A percentile compares a stretch with the other conserved stretches of the same genome.
Conservation (phyloP, 306 rosid genomes). For the Prinsepia uniflora region DNA sequence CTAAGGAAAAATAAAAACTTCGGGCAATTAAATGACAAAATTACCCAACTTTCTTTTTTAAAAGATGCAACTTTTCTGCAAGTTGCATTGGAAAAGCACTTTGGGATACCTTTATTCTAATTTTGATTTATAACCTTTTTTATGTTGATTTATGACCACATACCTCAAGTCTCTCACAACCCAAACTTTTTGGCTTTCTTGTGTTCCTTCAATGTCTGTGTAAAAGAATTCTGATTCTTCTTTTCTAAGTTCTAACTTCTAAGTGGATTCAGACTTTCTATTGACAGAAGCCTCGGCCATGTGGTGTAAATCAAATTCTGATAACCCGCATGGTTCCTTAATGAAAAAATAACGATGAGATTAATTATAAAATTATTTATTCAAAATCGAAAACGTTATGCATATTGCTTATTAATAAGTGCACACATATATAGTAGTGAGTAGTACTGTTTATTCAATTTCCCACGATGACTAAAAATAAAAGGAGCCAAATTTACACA, state of each 20-base stretch:
- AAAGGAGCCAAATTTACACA: no score
- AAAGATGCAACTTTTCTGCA: constrained; percentile 36
- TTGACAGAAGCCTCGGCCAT: constrained; percentile 1
- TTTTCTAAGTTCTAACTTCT: background rate
- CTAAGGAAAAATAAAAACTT: background rate
- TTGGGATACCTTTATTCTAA: constrained; percentile 38
- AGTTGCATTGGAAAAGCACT: constrained; percentile 45
- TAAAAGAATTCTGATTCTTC: constrained; percentile 13
- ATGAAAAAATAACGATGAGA: background rate
- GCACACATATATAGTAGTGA: background rate
- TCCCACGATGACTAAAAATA: no score
- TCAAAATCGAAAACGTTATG: no score
- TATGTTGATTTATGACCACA: constrained; percentile 37
- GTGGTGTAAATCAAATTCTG: constrained; percentile 2
- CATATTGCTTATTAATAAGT: no score
- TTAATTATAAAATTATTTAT: no score
- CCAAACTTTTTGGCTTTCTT: constrained; percentile 11
- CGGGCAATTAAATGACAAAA: constrained; percentile 23
- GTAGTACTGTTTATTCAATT: background rate
- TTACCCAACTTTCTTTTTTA: constrained; percentile 29
- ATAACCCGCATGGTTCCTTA: background rate
- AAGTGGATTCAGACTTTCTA: background rate
- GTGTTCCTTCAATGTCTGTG: constrained; percentile 9
- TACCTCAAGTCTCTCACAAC: constrained; percentile 5
- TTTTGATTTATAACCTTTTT: constrained; percentile 18